Percentiles rank a stretch among this genome's conserved stretches.
Evolutionary conservation across 2,329 filamentous ascomycete species (phyloP).

Genomic region (Fusarium sp.): DNA sequence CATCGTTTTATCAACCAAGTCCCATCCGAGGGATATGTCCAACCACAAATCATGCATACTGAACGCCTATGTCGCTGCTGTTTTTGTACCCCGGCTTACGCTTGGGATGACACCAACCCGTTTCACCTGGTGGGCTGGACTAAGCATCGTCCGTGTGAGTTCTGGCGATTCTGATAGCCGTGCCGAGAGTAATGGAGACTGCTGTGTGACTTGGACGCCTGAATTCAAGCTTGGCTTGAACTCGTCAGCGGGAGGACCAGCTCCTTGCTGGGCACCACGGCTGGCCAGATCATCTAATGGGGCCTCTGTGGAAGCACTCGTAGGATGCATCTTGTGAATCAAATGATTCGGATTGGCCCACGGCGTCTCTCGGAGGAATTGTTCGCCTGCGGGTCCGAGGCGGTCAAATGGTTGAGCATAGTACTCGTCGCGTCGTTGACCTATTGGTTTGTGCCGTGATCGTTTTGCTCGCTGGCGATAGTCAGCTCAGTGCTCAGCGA

Average conservation of each 20-base stretch:
- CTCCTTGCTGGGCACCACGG: conserved; percentile 38
- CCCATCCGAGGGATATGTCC: conserved; percentile 20
- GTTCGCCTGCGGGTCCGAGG: conserved; percentile 78
- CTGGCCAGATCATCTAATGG: conserved; percentile 16
- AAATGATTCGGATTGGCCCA: conserved; percentile 93
- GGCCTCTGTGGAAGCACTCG: conserved; percentile 32
- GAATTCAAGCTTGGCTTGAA: conserved; percentile 41
- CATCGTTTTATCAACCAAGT: conserved; percentile 39
- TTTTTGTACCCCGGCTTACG: conserved; percentile 49
- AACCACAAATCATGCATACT: conserved; percentile 16
- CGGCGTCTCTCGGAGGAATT: conserved; percentile 88
- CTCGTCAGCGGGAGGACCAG: conserved; percentile 30
- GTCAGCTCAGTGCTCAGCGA: conserved; percentile 39
- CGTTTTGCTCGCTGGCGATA: conserved; percentile 49
- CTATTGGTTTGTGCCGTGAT: conserved; percentile 52
- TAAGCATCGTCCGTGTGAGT: conserved; percentile 53
- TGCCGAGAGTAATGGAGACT: conserved; percentile 44
- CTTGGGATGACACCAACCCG: conserved; percentile 47
- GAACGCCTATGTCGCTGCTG: conserved; percentile 47
- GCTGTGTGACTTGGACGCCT: conserved; percentile 37
- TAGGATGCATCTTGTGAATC: conserved; percentile 65
- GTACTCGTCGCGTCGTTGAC: conserved; percentile 59
- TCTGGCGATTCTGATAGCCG: conserved; percentile 57
- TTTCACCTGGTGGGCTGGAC: conserved; percentile 49
- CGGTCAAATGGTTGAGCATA: conserved; percentile 60